Evolutionary conservation across 768 basidiomycete species (phyloP), one percentile per base, ranked within the genome.

Genomic region (Boletellus ananas): DNA sequence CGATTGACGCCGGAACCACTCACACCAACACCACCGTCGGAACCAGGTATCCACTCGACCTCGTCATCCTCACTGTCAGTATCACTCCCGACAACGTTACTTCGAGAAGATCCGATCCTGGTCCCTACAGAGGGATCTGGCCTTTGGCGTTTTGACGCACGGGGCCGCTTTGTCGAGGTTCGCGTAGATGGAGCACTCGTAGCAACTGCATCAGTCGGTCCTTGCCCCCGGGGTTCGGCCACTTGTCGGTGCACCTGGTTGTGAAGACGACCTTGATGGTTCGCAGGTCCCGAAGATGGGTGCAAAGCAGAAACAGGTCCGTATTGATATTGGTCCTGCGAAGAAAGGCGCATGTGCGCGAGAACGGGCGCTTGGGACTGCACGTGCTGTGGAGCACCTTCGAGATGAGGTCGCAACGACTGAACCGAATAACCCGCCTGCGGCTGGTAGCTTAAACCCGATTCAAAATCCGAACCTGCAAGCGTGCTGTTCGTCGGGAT

Each of bases 1-100:
- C 39, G 37, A 6, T 42, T 18, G 3, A 17, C 12, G 2, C 45
- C 42, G 6, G 21, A 23, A 4, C 43, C 47, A 16, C 49, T 52
- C 6, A 42, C 17, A 29, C 37, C 49, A 33, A 34, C 39, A 34
- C 41, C 34, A 3, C 41, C 44, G 34, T 50, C 48, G 29, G 37
- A 21, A 12, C 60, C 59, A 52, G 48, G 51, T 6, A 52, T 43
- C 58, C 55, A 62, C 20, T 67, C 66, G 18, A 59, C 40, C 2
- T 68, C 66, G 1, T 69, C 66, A 1, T 67, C 66, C 0, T 67
- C 66, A 9, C 63, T 69, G 2, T 68, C 66, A 18, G 61, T 59
- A 2, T 67, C 67, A 18, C 66, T 67, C n/a, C 60, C 56, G 8
- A 20, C 42, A 11, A 51, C 6, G 33, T 53, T 47, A 12, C 37